These are phyloP conservation scores for Verticillium tricorpus DNA, from an alignment of 2,329 filamentous ascomycete species.

Conservation along the genomic window DNA sequence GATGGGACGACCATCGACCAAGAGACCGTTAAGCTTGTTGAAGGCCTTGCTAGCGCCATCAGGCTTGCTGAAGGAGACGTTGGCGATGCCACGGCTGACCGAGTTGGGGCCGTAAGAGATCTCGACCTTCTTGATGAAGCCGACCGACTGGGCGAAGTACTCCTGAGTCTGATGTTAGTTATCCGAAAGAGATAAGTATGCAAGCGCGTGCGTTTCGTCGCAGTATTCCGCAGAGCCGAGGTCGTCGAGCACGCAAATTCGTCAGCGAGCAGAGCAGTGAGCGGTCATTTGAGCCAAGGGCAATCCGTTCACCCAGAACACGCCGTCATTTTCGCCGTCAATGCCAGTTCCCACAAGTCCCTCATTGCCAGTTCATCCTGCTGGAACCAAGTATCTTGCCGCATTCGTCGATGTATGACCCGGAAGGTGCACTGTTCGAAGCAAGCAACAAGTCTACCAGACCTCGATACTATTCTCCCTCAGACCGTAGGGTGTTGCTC, in stretches of 20 bases:
- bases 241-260: constrained; percentile 1
- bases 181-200: constrained; percentile 32
- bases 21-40: constrained; percentile 77
- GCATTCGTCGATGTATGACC: not conserved
- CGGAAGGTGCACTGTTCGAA: not conserved
- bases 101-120: constrained; percentile 92
- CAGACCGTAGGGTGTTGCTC: not conserved
- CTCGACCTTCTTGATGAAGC: constrained; percentile 84
- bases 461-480: not conserved
- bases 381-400: not conserved
- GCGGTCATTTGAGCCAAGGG: constrained; percentile 10
- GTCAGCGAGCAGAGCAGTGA: constrained; percentile 32
- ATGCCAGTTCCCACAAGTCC: not conserved
- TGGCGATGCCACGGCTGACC: constrained; percentile 86
- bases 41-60: constrained; percentile 84
- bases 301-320: not conserved
- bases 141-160: constrained; percentile 86
- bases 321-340: not conserved
- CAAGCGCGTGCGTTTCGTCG: constrained; percentile 14
- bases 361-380: not conserved
- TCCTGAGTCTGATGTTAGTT: constrained; percentile 80
- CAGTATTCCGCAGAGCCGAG: constrained; percentile 2
- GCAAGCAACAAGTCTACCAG: not conserved
- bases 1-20: constrained; percentile 86
- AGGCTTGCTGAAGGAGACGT: constrained; percentile 76